These are phyloP conservation scores for Phylloporus sp. DNA, from an alignment of 1,284 basidiomycete species.

Conservation along the genomic window DNA sequence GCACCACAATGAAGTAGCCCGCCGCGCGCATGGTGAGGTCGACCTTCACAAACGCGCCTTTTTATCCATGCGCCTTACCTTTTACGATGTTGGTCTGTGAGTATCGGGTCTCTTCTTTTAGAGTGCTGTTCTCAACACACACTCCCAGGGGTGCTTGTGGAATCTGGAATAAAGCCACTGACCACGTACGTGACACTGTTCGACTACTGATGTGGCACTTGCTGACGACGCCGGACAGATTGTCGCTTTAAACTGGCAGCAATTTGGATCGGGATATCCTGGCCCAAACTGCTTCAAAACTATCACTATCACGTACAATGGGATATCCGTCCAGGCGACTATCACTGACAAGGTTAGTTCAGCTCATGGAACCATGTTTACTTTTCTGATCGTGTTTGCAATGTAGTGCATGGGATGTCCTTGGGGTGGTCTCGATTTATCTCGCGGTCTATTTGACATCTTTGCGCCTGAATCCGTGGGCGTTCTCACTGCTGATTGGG, in stretches of 20 bases:
- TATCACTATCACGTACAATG: constrained; percentile 70
- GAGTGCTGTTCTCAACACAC: neutral
- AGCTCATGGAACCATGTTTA: constrained; percentile 1
- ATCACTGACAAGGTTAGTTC: constrained; percentile 69
- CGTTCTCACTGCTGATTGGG: constrained; percentile 66
- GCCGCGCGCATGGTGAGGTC: constrained; percentile 48
- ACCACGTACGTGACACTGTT: constrained; percentile 55
- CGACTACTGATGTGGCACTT: neutral
- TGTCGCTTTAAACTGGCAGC: constrained; percentile 54
- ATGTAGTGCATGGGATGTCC: constrained; percentile 75
- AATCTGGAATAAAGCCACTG: constrained; percentile 46
- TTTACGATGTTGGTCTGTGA: constrained; percentile 64
- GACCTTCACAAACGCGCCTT: constrained; percentile 47
- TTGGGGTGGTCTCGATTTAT: constrained; percentile 81
- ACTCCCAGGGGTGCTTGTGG: constrained; percentile 64
- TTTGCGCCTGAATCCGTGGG: constrained; percentile 60
- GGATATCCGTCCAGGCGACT: constrained; percentile 63
- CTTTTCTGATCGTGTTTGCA: constrained; percentile 9
- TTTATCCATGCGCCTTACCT: constrained; percentile 51
- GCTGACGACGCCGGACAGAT: constrained; percentile 44
- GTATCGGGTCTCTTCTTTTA: constrained; percentile 29
- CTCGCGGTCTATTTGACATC: constrained; percentile 73
- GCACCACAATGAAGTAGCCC: constrained; percentile 54
- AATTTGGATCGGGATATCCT: constrained; percentile 65
- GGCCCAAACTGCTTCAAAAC: constrained; percentile 66